Conservation (phyloP, 345 rosid genomes). For the Lepidium sativum region DNA sequence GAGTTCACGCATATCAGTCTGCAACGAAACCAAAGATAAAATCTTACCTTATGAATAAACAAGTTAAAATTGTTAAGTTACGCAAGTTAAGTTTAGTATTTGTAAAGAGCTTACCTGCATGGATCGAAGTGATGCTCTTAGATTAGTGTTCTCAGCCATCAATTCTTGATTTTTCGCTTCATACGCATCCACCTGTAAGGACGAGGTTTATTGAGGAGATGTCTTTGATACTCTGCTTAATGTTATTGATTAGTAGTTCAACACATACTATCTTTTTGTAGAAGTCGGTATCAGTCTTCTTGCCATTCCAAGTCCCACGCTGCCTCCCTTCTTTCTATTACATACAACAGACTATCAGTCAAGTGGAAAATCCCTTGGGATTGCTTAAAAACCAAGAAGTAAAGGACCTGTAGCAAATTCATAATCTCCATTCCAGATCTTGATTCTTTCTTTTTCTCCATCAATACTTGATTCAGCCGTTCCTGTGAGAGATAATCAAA, state of each 20-base stretch:
- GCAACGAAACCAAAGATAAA: slow-evolving; percentile 16
- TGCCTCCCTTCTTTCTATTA: slow-evolving; percentile 96
- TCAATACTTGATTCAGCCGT: slow-evolving; percentile 80
- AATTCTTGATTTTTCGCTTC: slow-evolving; percentile 93
- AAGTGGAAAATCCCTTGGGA: neutral
- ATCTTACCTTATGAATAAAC: neutral
- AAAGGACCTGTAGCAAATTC: slow-evolving; percentile 86
- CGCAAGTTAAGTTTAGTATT: neutral
- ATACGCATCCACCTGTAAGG: slow-evolving; percentile 84
- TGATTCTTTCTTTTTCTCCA: slow-evolving; percentile 93
- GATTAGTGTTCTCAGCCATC: slow-evolving; percentile 77
- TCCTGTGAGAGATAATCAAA: slow-evolving; percentile 38
- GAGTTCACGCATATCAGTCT: slow-evolving; percentile 95
- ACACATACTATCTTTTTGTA: slow-evolving; percentile 79
- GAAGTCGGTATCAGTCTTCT: slow-evolving; percentile 92
- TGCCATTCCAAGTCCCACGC: slow-evolving; percentile 99
- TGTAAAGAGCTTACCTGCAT: slow-evolving; percentile 62
- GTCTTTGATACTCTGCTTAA: neutral
- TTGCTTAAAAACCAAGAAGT: neutral
- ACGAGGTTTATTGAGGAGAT: neutral
- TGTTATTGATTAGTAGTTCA: neutral
- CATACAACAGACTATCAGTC: neutral
- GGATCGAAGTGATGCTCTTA: slow-evolving; percentile 83
- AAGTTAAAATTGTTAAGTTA: neutral
- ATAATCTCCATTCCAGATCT: slow-evolving; percentile 96